Percentiles rank a stretch among this genome's conserved stretches.
Evolutionary conservation across 1,139 yeast genomes (phyloP).

Genomic region (Taiozyma sp.): DNA sequence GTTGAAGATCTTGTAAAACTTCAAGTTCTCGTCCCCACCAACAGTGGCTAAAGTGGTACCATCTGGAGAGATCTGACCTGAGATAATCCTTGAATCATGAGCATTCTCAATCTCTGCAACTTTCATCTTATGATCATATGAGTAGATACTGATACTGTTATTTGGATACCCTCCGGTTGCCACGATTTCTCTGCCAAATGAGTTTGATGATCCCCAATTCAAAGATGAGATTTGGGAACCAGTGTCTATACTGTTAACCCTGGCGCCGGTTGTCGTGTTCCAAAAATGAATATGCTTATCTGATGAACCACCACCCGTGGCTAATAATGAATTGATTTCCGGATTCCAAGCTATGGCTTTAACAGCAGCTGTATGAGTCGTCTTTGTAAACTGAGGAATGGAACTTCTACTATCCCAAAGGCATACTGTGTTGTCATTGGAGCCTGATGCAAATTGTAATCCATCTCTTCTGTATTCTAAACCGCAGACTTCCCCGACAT

Average conservation of each 20-base stretch:
- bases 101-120: constrained; percentile 86
- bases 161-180: constrained; percentile 95
- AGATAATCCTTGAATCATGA: constrained; percentile 85
- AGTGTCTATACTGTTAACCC: constrained; percentile 83
- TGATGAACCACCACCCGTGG: constrained; percentile 95
- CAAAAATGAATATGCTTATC: constrained; percentile 92
- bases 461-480: constrained; percentile 85
- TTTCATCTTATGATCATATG: constrained; percentile 81
- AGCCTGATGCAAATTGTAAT: constrained; percentile 83
- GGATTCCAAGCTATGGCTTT: constrained; percentile 98
- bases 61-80: constrained; percentile 86
- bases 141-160: constrained; percentile 78
- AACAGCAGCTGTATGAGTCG: constrained; percentile 89
- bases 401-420: constrained; percentile 91
- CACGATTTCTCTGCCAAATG: constrained; percentile 77
- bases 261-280: constrained; percentile 89
- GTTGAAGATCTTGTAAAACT: constrained; percentile 92
- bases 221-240: constrained; percentile 93
- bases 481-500: constrained; percentile 91
- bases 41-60: constrained; percentile 88
- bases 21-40: constrained; percentile 94
- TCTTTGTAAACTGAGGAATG: constrained; percentile 70
- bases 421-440: constrained; percentile 89
- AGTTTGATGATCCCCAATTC: constrained; percentile 80
- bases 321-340: constrained; percentile 72